phyloP scores from a whole-genome alignment of 1,139 yeast genomes.

The Taphrina betulina region DNA sequence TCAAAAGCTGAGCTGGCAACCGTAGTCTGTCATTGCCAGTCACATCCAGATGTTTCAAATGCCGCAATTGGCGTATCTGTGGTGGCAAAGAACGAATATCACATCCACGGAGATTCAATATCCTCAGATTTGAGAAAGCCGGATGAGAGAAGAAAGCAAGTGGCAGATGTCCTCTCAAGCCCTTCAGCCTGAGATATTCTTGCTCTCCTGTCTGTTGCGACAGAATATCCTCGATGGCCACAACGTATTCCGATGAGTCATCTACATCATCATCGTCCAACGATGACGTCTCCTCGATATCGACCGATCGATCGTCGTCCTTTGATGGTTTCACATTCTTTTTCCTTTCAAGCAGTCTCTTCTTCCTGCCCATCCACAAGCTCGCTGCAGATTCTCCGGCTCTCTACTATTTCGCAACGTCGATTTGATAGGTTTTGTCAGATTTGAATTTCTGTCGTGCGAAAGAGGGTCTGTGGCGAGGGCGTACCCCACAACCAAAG shows the following conservation, averaged over 20 bases:
- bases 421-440: too few relatives aligned
- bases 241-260: too few relatives aligned
- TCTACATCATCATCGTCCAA: too few relatives aligned
- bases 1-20: conserved; percentile 7
- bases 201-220: not conserved
- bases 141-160: conserved; percentile 6
- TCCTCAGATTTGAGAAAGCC: not conserved
- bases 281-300: too few relatives aligned
- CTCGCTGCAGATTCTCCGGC: too few relatives aligned
- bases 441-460: too few relatives aligned
- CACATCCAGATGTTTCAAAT: conserved; percentile 18
- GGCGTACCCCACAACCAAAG: too few relatives aligned
- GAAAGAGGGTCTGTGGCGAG: too few relatives aligned
- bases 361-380: not conserved
- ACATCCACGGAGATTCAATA: conserved; percentile 4
- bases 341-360: too few relatives aligned
- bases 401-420: too few relatives aligned
- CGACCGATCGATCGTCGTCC: too few relatives aligned
- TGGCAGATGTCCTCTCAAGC: conserved; percentile 1
- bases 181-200: conserved; percentile 9
- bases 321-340: too few relatives aligned
- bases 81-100: conserved; percentile 2
- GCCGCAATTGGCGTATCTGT: not conserved
- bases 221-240: not conserved
- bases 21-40: conserved; percentile 3